Percentiles rank a stretch among this genome's conserved stretches.
Conservation (phyloP, 768 basidiomycete genomes). For the Cystofilobasidium capitatum region DNA sequence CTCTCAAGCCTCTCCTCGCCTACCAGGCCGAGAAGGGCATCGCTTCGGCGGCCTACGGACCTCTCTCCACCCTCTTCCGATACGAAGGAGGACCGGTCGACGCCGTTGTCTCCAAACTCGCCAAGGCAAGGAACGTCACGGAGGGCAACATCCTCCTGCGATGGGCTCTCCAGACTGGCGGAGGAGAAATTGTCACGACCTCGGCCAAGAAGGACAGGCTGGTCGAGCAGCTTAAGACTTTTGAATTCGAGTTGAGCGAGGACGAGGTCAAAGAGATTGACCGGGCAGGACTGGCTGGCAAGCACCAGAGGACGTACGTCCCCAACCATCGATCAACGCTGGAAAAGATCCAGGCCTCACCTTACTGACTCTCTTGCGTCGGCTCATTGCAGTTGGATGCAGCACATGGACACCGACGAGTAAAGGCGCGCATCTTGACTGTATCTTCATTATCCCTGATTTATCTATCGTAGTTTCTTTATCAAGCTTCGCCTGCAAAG, state of each 20-base stretch:
- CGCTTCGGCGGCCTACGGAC: constrained; percentile 33
- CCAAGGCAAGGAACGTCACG: background rate
- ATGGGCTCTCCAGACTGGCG: constrained; percentile 16
- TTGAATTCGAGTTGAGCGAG: constrained; percentile 18
- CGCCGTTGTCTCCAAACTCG: background rate
- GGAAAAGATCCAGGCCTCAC: too few relatives aligned
- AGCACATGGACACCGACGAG: constrained; percentile 27
- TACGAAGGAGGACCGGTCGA: constrained; percentile 14
- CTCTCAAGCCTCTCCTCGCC: constrained; percentile 31
- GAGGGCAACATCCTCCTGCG: constrained; percentile 13
- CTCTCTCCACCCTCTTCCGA: constrained; percentile 31
- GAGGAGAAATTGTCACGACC: constrained; percentile 25
- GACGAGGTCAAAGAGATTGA: constrained; percentile 27
- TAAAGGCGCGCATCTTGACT: too few relatives aligned
- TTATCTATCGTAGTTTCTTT: too few relatives aligned
- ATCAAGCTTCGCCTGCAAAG: too few relatives aligned
- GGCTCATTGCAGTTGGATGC: constrained; percentile 2
- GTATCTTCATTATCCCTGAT: too few relatives aligned
- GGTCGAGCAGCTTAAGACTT: constrained; percentile 11
- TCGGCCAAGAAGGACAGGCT: constrained; percentile 26
- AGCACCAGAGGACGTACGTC: constrained; percentile 24
- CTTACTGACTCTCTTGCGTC: background rate
- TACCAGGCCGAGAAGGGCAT: constrained; percentile 35
- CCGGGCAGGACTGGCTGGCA: constrained; percentile 18
- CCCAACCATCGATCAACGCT: background rate